Base-by-base conservation (phyloP, 345 rosid species). In the Bruguiera gymnorhiza region DNA sequence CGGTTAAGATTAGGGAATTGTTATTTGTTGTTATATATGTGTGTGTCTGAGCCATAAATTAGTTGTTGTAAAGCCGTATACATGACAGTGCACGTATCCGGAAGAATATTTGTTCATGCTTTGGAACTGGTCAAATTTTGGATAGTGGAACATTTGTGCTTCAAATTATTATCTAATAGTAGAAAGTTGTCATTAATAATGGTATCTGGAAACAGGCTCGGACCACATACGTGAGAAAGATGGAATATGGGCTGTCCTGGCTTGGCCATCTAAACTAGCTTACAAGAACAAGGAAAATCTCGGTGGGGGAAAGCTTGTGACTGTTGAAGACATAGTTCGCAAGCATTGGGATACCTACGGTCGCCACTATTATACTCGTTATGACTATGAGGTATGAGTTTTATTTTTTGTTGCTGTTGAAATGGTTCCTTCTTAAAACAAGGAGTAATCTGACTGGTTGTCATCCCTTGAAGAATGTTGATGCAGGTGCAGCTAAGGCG, bases 151-250 rank as follows among this genome's bases (percentile, higher is more conserved):
- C 37, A 37, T 55, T 66, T 26, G 48, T 34, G 3, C 31, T 31
- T 62, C 64, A 27, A 21, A 67, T 57, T 43, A 16, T 2, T 58
- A 11, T 51, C 20, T 65, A 51, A 51, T 51, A 70, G 20, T 16
- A n/a, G 63, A 63, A 60, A 54, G 65, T 48, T 34, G 36, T 75
- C 46, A 50, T 70, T 4, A 65, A 61, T 61, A 10, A 43, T 68
- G 68, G 60, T 29, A 60, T 68, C 68, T 75, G 60, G 62, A 70
- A 64, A 76, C 87, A 90, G 96, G 98, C 64, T 96, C 98, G 1
- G 99, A 92, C 79, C 98, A 96, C 78, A 92, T 96, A 51, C 92
- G 99, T 37, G 98, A 96, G 87, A 96, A 92, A 75, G 98, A 96
- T 79, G 95, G 98, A 63, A 92, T 96, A 48, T 96, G 98, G 98